Evolutionary conservation across 164 flowering plant genomes (phyloP).

Genomic region (Chloranthus sessilifolius): DNA sequence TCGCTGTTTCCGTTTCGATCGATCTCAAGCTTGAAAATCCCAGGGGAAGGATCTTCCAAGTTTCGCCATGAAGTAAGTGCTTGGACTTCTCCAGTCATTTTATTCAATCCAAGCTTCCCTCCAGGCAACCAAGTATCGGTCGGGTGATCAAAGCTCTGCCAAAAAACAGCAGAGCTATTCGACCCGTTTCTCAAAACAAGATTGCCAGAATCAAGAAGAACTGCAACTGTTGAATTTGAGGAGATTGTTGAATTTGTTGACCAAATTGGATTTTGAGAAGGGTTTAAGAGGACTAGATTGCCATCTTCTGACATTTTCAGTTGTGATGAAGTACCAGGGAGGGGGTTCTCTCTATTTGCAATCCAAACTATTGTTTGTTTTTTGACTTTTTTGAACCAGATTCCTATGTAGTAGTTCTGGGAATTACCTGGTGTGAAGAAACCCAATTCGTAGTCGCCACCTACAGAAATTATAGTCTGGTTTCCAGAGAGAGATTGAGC

Average conservation of each 20-base stretch:
- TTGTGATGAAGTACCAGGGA: constrained; percentile 13
- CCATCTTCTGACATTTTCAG: constrained; percentile 29
- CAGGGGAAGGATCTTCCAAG: constrained; percentile 14
- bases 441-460: constrained; percentile 19
- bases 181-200: constrained; percentile 17
- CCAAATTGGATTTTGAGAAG: constrained; percentile 7
- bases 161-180: neutral
- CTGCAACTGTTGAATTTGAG: constrained; percentile 2
- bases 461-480: constrained; percentile 15
- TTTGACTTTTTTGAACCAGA: constrained; percentile 16
- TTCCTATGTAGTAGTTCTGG: constrained; percentile 19
- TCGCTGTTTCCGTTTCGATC: constrained; percentile 1
- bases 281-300: constrained; percentile 9
- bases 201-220: constrained; percentile 20
- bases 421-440: constrained; percentile 20
- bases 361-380: constrained; percentile 19
- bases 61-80: constrained; percentile 14
- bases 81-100: constrained; percentile 3
- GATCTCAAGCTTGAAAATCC: constrained; percentile 8
- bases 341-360: constrained; percentile 23
- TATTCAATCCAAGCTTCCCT: constrained; percentile 6
- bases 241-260: constrained; percentile 5
- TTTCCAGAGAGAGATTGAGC: constrained; percentile 18
- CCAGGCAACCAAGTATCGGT: constrained; percentile 12
- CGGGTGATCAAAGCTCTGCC: constrained; percentile 14